Conservation (phyloP, 192 early-diverging fungal genomes). For the Rhizophagus clarus region DNA sequence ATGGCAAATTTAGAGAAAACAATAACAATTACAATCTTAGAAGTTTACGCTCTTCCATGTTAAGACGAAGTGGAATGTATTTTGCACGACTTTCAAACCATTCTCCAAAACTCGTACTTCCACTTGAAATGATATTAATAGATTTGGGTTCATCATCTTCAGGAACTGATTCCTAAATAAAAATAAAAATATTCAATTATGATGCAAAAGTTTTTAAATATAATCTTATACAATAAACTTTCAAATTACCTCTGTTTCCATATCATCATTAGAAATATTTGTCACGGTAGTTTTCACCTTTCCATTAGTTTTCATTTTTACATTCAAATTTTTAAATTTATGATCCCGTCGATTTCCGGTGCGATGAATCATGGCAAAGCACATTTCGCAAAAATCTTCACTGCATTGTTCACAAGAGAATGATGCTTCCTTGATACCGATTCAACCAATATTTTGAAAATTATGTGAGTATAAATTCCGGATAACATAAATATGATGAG, state of each 20-base stretch:
- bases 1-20: background rate
- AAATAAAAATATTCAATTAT: background rate
- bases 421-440: slow-evolving; percentile 44
- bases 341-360: slow-evolving; percentile 73
- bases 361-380: slow-evolving; percentile 83
- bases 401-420: slow-evolving; percentile 81
- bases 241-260: background rate
- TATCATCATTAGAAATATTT: background rate
- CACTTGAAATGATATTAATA: slow-evolving; percentile 28
- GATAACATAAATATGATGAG: background rate
- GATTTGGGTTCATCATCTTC: background rate
- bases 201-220: slow-evolving; percentile 2
- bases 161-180: background rate
- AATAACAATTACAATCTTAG: slow-evolving; percentile 72
- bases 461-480: background rate
- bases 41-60: slow-evolving; percentile 87
- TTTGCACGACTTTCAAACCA: slow-evolving; percentile 88
- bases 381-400: slow-evolving; percentile 92
- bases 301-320: background rate
- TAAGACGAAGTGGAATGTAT: slow-evolving; percentile 93
- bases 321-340: slow-evolving; percentile 42
- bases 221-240: slow-evolving; percentile 1
- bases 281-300: no score
- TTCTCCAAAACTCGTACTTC: slow-evolving; percentile 61
- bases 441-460: slow-evolving; percentile 1